Evolutionary conservation across 495 filamentous ascomycete genomes (phyloP), one percentile per base, ranked within the genome.

Genomic region (Trichoderma asperelloides): DNA sequence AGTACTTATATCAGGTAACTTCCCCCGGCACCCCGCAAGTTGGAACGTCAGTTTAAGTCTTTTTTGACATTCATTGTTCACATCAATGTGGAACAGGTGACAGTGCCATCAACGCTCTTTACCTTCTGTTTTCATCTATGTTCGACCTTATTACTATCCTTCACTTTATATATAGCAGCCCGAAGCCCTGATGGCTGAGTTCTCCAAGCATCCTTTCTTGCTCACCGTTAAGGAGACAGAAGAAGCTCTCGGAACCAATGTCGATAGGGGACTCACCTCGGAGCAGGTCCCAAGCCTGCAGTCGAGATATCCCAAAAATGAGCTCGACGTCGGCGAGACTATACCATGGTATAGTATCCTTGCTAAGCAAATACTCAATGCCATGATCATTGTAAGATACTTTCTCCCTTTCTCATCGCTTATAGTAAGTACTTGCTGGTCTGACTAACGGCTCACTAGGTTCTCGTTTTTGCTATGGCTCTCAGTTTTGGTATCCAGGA

Each of bases 381-480:
- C 87, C 67, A 89, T 90, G 86, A 85, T 87, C 67, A 71, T 88
- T 78, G 79, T 87, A 77, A 70, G 62, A 16, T 2, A 27, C 57
- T 28, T 28, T 2, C 23, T 30, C 28, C 57, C 23, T 15, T 15
- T 45, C 21, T 37, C 18, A 45, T 30, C 55, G 25, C 28, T 49
- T 23, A 25, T 39, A 30, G 28, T 21, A 13, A 1, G 1, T 62
- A 30, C 4, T 63, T 51, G 28, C 60, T 18, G 18, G 27, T 1
- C 47, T 8, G 25, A 15, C 67, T 33, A 40, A 30, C 2, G 9
- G 0, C 5, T 37, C 37, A 18, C 13, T 67, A 91, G 88, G 89
- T 96, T 43, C 82, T 96, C 27, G 84, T 95, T 40, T 82, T 96
- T 63, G 92, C 91, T 68, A 95, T 95, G 90, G 87, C 82, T 41